Conservation (phyloP, 129 eudicot species). For the Sambucus nigra region DNA sequence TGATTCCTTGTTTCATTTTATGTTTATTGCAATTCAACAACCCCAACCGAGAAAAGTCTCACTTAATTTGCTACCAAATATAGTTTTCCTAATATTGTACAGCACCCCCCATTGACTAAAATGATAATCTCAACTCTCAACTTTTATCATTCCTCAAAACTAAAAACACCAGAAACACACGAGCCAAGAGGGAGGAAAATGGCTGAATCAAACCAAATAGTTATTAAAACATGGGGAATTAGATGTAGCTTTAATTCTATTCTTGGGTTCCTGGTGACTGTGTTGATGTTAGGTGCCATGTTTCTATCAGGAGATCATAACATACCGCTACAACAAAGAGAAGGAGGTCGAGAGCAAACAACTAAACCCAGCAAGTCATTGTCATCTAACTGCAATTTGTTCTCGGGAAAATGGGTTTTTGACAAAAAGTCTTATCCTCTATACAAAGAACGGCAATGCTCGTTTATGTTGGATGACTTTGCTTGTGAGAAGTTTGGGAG, state of each 20-base stretch:
- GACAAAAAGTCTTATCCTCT: conserved; percentile 32
- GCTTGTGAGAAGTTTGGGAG: conserved; percentile 38
- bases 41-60: neutral
- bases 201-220: neutral
- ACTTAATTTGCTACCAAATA: neutral
- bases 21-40: neutral
- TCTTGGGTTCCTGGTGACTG: neutral
- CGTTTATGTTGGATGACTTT: conserved; percentile 17
- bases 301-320: neutral
- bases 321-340: neutral
- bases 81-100: neutral
- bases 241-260: conserved; percentile 12
- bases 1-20: too few relatives aligned
- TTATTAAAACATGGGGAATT: neutral
- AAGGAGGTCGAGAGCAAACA: neutral
- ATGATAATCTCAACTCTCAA: neutral
- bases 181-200: neutral
- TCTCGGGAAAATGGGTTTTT: conserved; percentile 26
- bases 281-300: neutral
- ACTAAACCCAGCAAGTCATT: neutral
- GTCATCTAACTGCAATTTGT: conserved; percentile 23
- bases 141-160: neutral
- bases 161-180: neutral
- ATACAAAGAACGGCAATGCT: conserved; percentile 23
- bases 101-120: neutral